Evolutionary conservation across 805 yeast species (phyloP), one percentile per base, ranked within the genome.

Genomic region (Wickerhamiella galacta): DNA sequence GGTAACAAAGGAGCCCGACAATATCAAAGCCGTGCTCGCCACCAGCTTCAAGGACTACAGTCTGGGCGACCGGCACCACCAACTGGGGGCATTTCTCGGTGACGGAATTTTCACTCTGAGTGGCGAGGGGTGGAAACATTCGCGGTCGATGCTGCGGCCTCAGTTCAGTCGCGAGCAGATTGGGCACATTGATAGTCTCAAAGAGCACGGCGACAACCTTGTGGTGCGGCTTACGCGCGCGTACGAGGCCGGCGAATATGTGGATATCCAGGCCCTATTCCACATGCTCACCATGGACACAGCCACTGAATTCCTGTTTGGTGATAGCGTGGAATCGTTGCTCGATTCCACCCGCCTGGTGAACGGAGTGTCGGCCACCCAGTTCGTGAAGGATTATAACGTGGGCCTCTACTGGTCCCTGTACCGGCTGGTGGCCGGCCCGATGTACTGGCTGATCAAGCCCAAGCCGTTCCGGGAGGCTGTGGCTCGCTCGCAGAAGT

Each of bases 61-160:
- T 15, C 41, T 56, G 15, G 57, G 53, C 1, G 19, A 26, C 12
- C 43, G 61, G 7, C 33, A 44, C 29, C 33, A 28, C n/a, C 43
- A 42, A 24, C 41, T 56, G 26, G 35, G 31, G 15, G 54, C 52
- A 8, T 32, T 54, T 17, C 39, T 56, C 10, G 60, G 60, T 4
- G 40, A 44, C 20, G 60, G 61, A 2, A 55, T 56, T 29, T 56
- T 56, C 43, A 55, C 58, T 3, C 45, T 50, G 16, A 48, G 48
- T 24, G 56, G 57, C 18, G 44, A 42, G 25, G 50, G 47, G 18
- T 56, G 61, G 61, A 46, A 49, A 30, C 59, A 56, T 33, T 50
- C 58, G 12, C 42, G 61, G 10, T 46, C 53, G 5, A 36, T 56
- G 46, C 44, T 56, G 26, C 45, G 58, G 22, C 61, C 61, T 5